Conservation (phyloP, 2,329 filamentous ascomycete species). For the Penicillium vulpinum region DNA sequence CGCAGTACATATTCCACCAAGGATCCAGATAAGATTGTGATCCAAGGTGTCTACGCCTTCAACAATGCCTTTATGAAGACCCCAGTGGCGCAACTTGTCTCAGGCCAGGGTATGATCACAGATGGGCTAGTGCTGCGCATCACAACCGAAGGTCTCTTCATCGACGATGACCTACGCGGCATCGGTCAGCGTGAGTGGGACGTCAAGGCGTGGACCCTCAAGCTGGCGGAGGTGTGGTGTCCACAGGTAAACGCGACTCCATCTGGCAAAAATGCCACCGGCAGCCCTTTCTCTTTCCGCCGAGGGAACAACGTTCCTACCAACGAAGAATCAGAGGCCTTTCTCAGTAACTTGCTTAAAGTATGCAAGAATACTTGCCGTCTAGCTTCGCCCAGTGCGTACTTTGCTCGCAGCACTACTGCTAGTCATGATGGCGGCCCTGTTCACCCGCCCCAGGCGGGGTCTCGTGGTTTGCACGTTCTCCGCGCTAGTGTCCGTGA, state of each 20-base stretch:
- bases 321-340: conserved; percentile 67
- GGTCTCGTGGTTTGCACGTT: conserved; percentile 53
- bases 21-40: conserved; percentile 93
- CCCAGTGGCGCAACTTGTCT: conserved; percentile 86
- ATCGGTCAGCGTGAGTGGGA: conserved; percentile 98
- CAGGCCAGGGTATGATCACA: conserved; percentile 79
- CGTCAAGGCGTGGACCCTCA: conserved; percentile 96
- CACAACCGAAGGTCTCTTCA: conserved; percentile 91
- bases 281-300: conserved; percentile 36
- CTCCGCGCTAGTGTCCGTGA: conserved; percentile 61
- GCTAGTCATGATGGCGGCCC: conserved; percentile 30
- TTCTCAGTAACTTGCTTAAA: conserved; percentile 61
- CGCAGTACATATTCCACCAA: conserved; percentile 80
- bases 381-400: conserved; percentile 44
- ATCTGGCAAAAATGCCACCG: conserved; percentile 31
- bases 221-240: conserved; percentile 85
- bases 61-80: conserved; percentile 84
- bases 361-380: conserved; percentile 66
- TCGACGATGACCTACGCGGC: conserved; percentile 89
- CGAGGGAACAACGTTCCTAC: conserved; percentile 54
- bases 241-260: conserved; percentile 56
- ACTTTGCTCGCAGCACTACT: conserved; percentile 33
- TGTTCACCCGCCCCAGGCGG: conserved; percentile 31
- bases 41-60: conserved; percentile 89
- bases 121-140: conserved; percentile 91